A percentile compares a stretch with the other conserved stretches of the same genome.
These are phyloP conservation scores for Wickerhamiella cacticola DNA, from an alignment of 805 yeast species.

Conservation along the genomic window DNA sequence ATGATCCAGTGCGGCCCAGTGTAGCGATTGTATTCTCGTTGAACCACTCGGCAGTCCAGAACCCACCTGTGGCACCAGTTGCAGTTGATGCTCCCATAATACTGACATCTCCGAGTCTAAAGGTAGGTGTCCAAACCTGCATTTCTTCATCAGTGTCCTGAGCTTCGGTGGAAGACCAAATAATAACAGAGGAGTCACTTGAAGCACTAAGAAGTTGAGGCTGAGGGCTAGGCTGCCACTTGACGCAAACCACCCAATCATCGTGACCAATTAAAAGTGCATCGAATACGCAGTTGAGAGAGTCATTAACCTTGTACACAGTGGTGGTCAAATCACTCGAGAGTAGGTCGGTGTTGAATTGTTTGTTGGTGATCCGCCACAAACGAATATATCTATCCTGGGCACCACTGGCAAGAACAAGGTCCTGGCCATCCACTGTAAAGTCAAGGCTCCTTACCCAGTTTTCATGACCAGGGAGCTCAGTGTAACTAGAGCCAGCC, in stretches of 20 bases:
- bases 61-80: slow-evolving; percentile 81
- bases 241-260: slow-evolving; percentile 83
- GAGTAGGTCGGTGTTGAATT: slow-evolving; percentile 8
- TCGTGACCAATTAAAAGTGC: slow-evolving; percentile 96
- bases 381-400: slow-evolving; percentile 86
- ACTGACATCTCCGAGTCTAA: slow-evolving; percentile 81
- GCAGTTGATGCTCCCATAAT: slow-evolving; percentile 97
- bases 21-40: slow-evolving; percentile 43
- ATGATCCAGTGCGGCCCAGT: slow-evolving; percentile 85
- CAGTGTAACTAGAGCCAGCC: slow-evolving; percentile 16
- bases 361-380: slow-evolving; percentile 49
- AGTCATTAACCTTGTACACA: slow-evolving; percentile 45
- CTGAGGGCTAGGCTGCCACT: slow-evolving; percentile 58
- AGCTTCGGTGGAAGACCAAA: slow-evolving; percentile 79
- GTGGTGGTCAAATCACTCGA: slow-evolving; percentile 47
- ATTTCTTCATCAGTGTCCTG: slow-evolving; percentile 41
- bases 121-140: slow-evolving; percentile 64
- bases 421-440: slow-evolving; percentile 39
- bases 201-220: slow-evolving; percentile 65
- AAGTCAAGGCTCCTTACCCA: slow-evolving; percentile 77
- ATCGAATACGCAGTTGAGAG: slow-evolving; percentile 52
- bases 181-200: slow-evolving; percentile 85
- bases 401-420: slow-evolving; percentile 73
- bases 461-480: slow-evolving; percentile 83
- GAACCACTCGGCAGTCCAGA: slow-evolving; percentile 65